Percentiles rank a stretch among this genome's conserved stretches.
Evolutionary conservation across 495 filamentous ascomycete species (phyloP).

Genomic region (Extremus antarcticus): DNA sequence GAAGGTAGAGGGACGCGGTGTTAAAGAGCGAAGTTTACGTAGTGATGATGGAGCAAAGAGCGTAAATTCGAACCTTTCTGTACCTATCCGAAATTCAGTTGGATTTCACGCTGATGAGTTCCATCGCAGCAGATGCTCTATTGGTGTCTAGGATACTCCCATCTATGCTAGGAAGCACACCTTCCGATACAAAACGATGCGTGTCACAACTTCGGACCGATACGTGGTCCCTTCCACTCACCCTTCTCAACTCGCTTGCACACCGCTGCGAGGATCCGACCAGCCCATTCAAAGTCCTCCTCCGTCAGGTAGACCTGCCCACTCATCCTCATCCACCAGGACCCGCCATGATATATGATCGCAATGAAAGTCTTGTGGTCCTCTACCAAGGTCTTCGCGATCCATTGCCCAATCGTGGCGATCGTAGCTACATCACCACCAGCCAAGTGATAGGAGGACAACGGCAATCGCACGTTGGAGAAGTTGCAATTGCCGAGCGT

Average conservation of each 20-base stretch:
- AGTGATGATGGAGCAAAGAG: too few relatives aligned
- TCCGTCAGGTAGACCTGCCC: slow-evolving; percentile 71
- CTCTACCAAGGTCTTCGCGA: slow-evolving; percentile 36
- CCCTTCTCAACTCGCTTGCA: slow-evolving; percentile 47
- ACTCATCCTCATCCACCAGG: slow-evolving; percentile 61
- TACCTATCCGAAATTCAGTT: too few relatives aligned
- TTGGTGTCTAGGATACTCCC: too few relatives aligned
- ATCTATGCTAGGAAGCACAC: too few relatives aligned
- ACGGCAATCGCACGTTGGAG: slow-evolving; percentile 63
- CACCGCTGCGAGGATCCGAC: slow-evolving; percentile 45
- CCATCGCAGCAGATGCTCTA: too few relatives aligned
- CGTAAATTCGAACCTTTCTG: too few relatives aligned
- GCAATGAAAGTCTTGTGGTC: slow-evolving; percentile 64
- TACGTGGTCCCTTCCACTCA: slow-evolving; percentile 39
- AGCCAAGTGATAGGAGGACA: slow-evolving; percentile 30
- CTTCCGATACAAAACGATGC: too few relatives aligned
- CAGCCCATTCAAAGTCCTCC: slow-evolving; percentile 68
- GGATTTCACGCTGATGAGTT: too few relatives aligned
- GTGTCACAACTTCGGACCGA: too few relatives aligned
- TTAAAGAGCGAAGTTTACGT: too few relatives aligned
- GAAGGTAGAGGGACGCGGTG: too few relatives aligned
- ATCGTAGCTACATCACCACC: slow-evolving; percentile 21
- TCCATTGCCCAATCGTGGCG: slow-evolving; percentile 40
- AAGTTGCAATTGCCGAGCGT: slow-evolving; percentile 42
- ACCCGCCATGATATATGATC: slow-evolving; percentile 45